Base-by-base conservation (phyloP, 495 filamentous ascomycete species). In the Aspergillus carlsbadensis region DNA sequence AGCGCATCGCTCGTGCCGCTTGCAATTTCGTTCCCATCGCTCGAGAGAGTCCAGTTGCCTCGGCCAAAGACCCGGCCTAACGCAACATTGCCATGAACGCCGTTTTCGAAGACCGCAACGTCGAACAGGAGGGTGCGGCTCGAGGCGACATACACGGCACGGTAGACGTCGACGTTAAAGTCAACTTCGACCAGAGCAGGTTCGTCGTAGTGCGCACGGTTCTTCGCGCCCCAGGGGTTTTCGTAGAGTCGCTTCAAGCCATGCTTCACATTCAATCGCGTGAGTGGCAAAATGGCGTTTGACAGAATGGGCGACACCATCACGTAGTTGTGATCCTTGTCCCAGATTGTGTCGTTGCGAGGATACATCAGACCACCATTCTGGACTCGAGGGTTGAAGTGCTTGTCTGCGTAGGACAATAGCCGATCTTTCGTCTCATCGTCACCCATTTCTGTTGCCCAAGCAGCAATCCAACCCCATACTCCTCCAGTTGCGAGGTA, bases 381-480 rank as follows among this genome's bases (percentile, higher is more conserved):
- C 36, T 41, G 35, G 22, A 52, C 17, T 3, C 35, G 35, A 6
- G 49, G 49, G 13, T 41, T 41, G 3, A 52, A 20, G 21, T 52
- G 21, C 5, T 41, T 31, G n/a, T 52, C 49, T 11, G 49, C 49
- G 13, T 42, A 52, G 3, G 13, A 18, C 1, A 52, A 6, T n/a
- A 52, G n/a, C 5, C 36, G 36, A 13, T 17, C 14, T 13, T 10
- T 41, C 1, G 49, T 52, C 14, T 52, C 49, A 1, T 41, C 37
- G 13, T 52, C 49, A 8, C 49, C 49, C 49, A 52, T 52, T 18
- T 52, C 49, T 2, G 49, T 36, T 1, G 49, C 49, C 49, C 36
- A 52, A 1, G 21, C 49, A 17, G 36, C 14, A 13, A 42, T 31
- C 49, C 49, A 52, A n/a, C 49, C 49, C 21, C 20, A 52, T 7